Evolutionary conservation across 352 stramenopile species (phyloP).

Genomic region (Globisporangium paroecandrum): DNA sequence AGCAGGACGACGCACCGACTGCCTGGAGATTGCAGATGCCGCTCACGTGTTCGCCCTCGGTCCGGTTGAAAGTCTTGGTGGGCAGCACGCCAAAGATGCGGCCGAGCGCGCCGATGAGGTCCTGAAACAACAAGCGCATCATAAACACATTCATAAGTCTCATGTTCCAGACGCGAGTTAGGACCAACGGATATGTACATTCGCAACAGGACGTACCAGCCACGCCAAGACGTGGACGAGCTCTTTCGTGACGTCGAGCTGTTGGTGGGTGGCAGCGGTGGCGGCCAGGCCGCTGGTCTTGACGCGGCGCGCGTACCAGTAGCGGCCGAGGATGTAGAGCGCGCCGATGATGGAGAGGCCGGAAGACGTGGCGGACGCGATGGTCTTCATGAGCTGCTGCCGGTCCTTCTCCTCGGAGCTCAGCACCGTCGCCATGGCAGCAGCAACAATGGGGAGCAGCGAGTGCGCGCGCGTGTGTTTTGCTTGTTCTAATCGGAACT

Average conservation of each 20-base stretch:
- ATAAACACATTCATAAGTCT: neutral
- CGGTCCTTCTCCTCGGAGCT: slow-evolving; percentile 6
- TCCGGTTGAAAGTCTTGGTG: slow-evolving; percentile 64
- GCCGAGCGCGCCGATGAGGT: slow-evolving; percentile 65
- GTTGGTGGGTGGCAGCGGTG: slow-evolving; percentile 28
- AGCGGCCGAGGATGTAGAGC: slow-evolving; percentile 82
- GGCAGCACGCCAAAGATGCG: slow-evolving; percentile 68
- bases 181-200: neutral
- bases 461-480: neutral
- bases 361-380: slow-evolving; percentile 66
- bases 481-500: neutral
- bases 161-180: neutral
- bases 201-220: slow-evolving; percentile 34
- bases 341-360: slow-evolving; percentile 73
- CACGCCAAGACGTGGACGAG: slow-evolving; percentile 84
- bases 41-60: slow-evolving; percentile 45
- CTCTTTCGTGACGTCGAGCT: slow-evolving; percentile 82
- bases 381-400: slow-evolving; percentile 32
- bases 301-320: slow-evolving; percentile 66
- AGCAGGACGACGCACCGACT: slow-evolving; percentile 34
- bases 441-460: neutral
- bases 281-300: slow-evolving; percentile 31
- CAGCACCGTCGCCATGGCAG: slow-evolving; percentile 6
- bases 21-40: slow-evolving; percentile 69
- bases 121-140: slow-evolving; percentile 22